These are phyloP conservation scores for grape (Vitis vinifera) DNA, from an alignment of 164 flowering plant genomes.

Conservation along the genomic window ASM3070453v1 NC_081809.1:9241001-9241500, in stretches of 20 bases:
- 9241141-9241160: conserved; percentile 61
- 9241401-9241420: conserved; percentile 88
- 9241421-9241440: conserved; percentile 75
- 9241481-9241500: neutral
- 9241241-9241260: no score
- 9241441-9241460: conserved; percentile 74
- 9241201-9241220: neutral
- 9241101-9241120: conserved; percentile 69
- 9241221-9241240: no score
- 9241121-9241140: conserved; percentile 41
- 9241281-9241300: no score
- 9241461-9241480: conserved; percentile 40
- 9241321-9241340: neutral
- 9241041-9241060: neutral
- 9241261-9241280: no score
- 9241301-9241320: neutral
- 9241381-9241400: conserved; percentile 97
- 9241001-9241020: no score
- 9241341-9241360: neutral
- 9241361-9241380: conserved; percentile 73
- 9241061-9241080: conserved; percentile 44
- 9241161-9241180: conserved; percentile 93
- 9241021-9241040: no score
- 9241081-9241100: conserved; percentile 88
- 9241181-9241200: conserved; percentile 25